Percentiles rank a stretch among this genome's conserved stretches.
phyloP scores from a whole-genome alignment of 371 early-diverging fungal genomes.

The Mortierella sp. region DNA sequence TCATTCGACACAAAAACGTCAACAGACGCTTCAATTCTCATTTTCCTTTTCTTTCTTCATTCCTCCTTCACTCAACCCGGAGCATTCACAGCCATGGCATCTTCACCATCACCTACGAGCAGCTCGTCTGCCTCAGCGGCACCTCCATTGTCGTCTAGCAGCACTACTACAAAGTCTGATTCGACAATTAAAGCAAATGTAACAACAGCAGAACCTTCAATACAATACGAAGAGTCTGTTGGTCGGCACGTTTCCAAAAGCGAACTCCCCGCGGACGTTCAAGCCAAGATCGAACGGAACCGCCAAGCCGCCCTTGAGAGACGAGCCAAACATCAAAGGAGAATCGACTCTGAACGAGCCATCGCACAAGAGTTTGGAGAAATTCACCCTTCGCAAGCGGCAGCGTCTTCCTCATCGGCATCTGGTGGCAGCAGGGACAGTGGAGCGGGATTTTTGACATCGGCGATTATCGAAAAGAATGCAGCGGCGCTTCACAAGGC shows the following conservation, averaged over 20 bases:
- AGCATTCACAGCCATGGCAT: not conserved
- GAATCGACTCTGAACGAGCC: constrained; percentile 24
- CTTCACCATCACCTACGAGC: not conserved
- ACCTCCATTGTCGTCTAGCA: not conserved
- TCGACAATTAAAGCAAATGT: not conserved
- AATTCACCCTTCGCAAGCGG: not conserved
- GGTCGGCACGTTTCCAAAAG: constrained; percentile 35
- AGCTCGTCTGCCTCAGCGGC: not conserved
- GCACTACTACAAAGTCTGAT: not conserved
- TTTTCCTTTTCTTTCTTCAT: not conserved
- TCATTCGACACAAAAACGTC: not conserved
- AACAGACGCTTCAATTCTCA: not conserved
- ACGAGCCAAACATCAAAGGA: constrained; percentile 27
- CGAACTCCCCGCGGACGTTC: constrained; percentile 42
- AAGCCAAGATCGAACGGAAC: constrained; percentile 49
- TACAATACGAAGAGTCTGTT: constrained; percentile 33
- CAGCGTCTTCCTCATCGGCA: not conserved
- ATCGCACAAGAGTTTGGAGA: constrained; percentile 39
- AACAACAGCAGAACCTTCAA: constrained; percentile 10
- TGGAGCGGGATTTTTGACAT: not conserved
- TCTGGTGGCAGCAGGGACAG: not conserved
- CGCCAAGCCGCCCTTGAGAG: constrained; percentile 45
- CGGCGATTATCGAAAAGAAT: constrained; percentile 26
- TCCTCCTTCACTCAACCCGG: not conserved
- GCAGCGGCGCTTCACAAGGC: constrained; percentile 35